Percentiles rank a stretch among this genome's conserved stretches.
These are phyloP conservation scores for Penicillium decumbens DNA, from an alignment of 2,329 filamentous ascomycete species.

Conservation along the genomic window DNA sequence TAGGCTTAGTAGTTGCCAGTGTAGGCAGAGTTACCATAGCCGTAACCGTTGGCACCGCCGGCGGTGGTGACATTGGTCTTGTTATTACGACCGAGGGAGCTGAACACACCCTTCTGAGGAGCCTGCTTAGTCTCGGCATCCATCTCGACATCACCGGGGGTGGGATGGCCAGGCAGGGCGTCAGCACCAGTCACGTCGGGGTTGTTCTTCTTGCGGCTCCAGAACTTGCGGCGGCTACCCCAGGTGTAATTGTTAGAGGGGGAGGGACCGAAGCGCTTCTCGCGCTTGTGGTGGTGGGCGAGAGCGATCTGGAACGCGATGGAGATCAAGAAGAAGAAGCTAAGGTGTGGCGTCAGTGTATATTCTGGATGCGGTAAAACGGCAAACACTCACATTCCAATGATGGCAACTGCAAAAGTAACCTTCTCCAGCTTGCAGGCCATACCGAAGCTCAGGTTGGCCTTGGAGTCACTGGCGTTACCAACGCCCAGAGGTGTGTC, in stretches of 20 bases:
- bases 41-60: slow-evolving; percentile 19
- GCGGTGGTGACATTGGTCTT: slow-evolving; percentile 6
- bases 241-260: slow-evolving; percentile 65
- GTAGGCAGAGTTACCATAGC: slow-evolving; percentile 32
- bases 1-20: slow-evolving; percentile 28
- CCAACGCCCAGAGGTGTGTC: slow-evolving; percentile 67
- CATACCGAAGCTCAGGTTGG: slow-evolving; percentile 49
- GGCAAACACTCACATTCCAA: slow-evolving; percentile 59
- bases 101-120: slow-evolving; percentile 19
- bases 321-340: slow-evolving; percentile 70
- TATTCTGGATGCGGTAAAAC: neutral
- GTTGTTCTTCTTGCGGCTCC: slow-evolving; percentile 42
- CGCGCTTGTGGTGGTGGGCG: slow-evolving; percentile 65
- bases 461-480: slow-evolving; percentile 47
- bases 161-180: slow-evolving; percentile 38
- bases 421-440: slow-evolving; percentile 74
- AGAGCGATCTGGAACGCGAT: slow-evolving; percentile 65
- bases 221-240: slow-evolving; percentile 45
- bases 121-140: slow-evolving; percentile 15
- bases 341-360: slow-evolving; percentile 29
- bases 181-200: slow-evolving; percentile 36
- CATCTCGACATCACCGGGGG: slow-evolving; percentile 38
- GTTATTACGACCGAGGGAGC: slow-evolving; percentile 23
- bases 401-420: slow-evolving; percentile 70
- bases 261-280: slow-evolving; percentile 65